Evolutionary conservation across 2,329 filamentous ascomycete species (phyloP).

Genomic region (Aspergillus pseudoterreus): DNA sequence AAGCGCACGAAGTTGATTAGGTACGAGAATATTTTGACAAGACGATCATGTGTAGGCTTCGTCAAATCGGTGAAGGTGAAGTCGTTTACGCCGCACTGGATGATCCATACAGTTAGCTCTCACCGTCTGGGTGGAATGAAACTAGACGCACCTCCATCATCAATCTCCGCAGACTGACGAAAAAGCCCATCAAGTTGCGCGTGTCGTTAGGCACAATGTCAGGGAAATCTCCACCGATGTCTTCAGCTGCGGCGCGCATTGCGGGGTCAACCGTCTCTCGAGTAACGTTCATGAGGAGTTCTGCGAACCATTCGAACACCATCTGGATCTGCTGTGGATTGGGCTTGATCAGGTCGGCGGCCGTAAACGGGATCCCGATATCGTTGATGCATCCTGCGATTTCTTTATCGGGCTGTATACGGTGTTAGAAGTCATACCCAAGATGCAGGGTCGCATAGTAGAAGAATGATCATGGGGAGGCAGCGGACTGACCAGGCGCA

Average conservation of each 20-base stretch:
- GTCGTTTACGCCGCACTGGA: constrained; percentile 81
- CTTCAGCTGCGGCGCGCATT: constrained; percentile 87
- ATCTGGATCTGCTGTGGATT: constrained; percentile 93
- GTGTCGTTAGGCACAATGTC: constrained; percentile 85
- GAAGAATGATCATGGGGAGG: not conserved
- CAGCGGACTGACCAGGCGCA: constrained; percentile 49
- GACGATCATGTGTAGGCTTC: constrained; percentile 80
- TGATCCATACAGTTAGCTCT: not conserved
- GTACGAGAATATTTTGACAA: constrained; percentile 95
- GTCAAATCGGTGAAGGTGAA: constrained; percentile 92
- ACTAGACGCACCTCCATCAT: constrained; percentile 58
- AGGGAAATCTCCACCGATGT: constrained; percentile 76
- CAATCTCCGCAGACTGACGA: constrained; percentile 73
- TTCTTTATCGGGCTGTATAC: constrained; percentile 60
- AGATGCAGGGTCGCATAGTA: not conserved
- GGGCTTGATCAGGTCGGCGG: constrained; percentile 86
- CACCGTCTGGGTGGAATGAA: not conserved
- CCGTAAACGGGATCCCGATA: constrained; percentile 84
- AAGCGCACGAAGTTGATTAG: constrained; percentile 99
- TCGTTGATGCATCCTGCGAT: constrained; percentile 97
- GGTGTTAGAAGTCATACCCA: constrained; percentile 11
- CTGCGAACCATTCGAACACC: constrained; percentile 97
- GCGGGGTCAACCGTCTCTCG: constrained; percentile 90
- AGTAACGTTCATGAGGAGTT: constrained; percentile 88
- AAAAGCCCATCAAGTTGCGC: constrained; percentile 94